phyloP scores from a whole-genome alignment of 345 rosid species.

The Populus pruinosa region DNA sequence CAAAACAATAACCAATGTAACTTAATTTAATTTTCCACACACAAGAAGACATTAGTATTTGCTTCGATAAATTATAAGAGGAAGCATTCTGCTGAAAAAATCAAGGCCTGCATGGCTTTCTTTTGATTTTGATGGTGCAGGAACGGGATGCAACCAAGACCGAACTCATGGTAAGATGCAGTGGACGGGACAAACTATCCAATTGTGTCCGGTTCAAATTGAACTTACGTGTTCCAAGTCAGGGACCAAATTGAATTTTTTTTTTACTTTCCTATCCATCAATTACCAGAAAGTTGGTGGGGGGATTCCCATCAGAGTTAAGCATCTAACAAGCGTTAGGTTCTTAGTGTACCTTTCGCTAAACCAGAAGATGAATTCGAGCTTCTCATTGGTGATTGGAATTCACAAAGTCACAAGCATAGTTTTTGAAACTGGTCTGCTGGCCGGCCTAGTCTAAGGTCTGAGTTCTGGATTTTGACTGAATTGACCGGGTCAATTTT shows the following conservation, averaged over 20 bases:
- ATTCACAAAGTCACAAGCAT: neutral
- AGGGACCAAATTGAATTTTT: slow-evolving; percentile 26
- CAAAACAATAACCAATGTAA: no score
- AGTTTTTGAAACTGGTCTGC: no score
- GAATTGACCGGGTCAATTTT: no score
- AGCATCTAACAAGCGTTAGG: slow-evolving; percentile 9
- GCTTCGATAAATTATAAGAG: neutral
- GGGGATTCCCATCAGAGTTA: slow-evolving; percentile 16
- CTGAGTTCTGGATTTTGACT: no score
- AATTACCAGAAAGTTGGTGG: slow-evolving; percentile 21
- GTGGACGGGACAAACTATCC: slow-evolving; percentile 26
- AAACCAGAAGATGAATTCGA: slow-evolving; percentile 21
- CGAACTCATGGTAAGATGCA: slow-evolving; percentile 29
- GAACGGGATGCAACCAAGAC: slow-evolving; percentile 26
- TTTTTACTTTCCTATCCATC: slow-evolving; percentile 13
- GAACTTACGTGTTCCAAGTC: slow-evolving; percentile 17
- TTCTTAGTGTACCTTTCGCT: slow-evolving; percentile 8
- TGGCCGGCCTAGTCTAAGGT: no score
- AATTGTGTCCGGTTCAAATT: slow-evolving; percentile 11
- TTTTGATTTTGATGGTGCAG: neutral
- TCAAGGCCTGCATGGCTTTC: neutral
- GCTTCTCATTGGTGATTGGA: slow-evolving; percentile 17
- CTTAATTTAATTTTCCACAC: neutral
- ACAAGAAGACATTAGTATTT: neutral
- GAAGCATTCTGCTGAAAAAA: neutral